These are phyloP conservation scores for Pythium brassicae DNA, from an alignment of 352 stramenopile species.

Conservation along the genomic window DNA sequence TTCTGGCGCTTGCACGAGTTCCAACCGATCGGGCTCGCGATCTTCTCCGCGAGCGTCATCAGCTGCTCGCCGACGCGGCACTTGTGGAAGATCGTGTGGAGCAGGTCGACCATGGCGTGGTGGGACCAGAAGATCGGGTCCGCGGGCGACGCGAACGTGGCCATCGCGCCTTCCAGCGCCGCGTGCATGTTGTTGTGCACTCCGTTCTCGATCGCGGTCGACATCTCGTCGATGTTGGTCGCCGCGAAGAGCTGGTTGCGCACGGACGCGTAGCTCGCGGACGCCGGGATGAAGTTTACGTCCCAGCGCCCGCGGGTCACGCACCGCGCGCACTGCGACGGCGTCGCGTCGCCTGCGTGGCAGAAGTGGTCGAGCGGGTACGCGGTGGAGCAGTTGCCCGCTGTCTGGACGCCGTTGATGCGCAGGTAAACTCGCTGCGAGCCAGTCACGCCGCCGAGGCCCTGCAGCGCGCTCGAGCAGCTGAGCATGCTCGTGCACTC, in stretches of 20 bases:
- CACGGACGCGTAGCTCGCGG: slow-evolving; percentile 29
- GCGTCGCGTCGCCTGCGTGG: too few relatives aligned
- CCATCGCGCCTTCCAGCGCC: slow-evolving; percentile 35
- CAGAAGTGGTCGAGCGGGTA: slow-evolving; percentile 44
- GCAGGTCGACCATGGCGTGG: slow-evolving; percentile 40
- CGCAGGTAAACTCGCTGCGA: slow-evolving; percentile 20
- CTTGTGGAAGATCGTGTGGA: slow-evolving; percentile 55
- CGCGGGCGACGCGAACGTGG: slow-evolving; percentile 34
- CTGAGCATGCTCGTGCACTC: slow-evolving; percentile 36
- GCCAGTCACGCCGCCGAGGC: slow-evolving; percentile 27
- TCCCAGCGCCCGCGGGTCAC: too few relatives aligned
- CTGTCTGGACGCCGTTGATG: slow-evolving; percentile 21
- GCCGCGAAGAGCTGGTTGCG: slow-evolving; percentile 42
- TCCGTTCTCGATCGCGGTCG: slow-evolving; percentile 26
- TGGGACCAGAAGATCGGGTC: slow-evolving; percentile 65
- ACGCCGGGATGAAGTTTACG: too few relatives aligned
- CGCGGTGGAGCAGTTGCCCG: slow-evolving; percentile 20
- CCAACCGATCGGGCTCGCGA: slow-evolving; percentile 17
- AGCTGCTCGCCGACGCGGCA: slow-evolving; percentile 24
- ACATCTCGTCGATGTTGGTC: slow-evolving; percentile 20
- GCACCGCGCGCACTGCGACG: too few relatives aligned
- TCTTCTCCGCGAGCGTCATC: slow-evolving; percentile 25
- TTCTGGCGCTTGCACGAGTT: slow-evolving; percentile 11
- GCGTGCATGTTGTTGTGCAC: slow-evolving; percentile 55
- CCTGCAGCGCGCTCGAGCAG: slow-evolving; percentile 42